These are phyloP conservation scores for Colletotrichum sp. DNA, from an alignment of 2,329 filamentous ascomycete species.

Conservation along the genomic window DNA sequence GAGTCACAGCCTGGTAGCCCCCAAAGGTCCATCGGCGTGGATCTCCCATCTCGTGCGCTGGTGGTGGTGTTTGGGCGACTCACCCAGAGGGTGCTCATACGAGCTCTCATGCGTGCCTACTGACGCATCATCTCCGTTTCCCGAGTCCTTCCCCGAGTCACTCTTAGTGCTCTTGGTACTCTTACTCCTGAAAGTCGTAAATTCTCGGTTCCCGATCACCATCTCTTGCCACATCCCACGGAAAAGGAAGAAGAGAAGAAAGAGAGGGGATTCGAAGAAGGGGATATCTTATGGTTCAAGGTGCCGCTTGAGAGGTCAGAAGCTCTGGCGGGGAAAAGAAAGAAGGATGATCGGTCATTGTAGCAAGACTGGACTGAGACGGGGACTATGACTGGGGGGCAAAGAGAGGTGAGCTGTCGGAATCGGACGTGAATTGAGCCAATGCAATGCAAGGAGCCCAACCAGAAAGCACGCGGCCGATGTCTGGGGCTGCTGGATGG, in stretches of 20 bases:
- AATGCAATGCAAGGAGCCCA: background rate
- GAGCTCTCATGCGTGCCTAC: conserved; percentile 20
- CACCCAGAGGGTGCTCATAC: conserved; percentile 20
- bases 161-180: conserved; percentile 22
- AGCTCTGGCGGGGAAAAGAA: conserved; percentile 13
- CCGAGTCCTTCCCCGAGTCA: conserved; percentile 21
- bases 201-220: conserved; percentile 21
- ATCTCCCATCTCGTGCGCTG: background rate
- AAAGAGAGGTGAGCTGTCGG: conserved; percentile 12
- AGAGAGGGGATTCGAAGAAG: background rate
- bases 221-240: conserved; percentile 22
- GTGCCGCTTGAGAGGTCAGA: conserved; percentile 1
- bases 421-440: background rate
- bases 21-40: background rate
- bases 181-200: conserved; percentile 20
- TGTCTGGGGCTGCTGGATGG: conserved; percentile 1
- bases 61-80: background rate
- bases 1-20: background rate
- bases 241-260: background rate
- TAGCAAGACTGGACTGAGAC: background rate
- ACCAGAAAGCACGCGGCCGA: background rate
- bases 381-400: conserved; percentile 4
- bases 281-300: background rate
- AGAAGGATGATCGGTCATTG: conserved; percentile 10
- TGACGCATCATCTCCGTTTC: conserved; percentile 20